Base-by-base conservation (phyloP, 2,329 filamentous ascomycete genomes). In the Colletotrichum sojae region DNA sequence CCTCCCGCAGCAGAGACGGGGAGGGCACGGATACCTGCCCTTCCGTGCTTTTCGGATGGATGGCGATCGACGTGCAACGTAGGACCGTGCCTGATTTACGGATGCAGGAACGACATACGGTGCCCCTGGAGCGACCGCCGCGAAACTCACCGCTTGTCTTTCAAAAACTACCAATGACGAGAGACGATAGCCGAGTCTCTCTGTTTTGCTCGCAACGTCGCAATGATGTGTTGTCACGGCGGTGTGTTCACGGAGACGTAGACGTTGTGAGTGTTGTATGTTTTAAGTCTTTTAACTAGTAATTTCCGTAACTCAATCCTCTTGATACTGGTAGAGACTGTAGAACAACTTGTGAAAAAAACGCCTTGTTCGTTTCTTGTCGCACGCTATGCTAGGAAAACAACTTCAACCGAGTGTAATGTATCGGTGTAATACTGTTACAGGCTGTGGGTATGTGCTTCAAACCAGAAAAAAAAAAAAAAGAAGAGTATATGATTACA, bases 381-480 rank as follows among this genome's bases (percentile, higher is more conserved):
- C 64, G 58, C 31, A 70, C 53, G 53, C 53, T 63, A 58, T 68
- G 64, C 68, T 53, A 40, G 57, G 53, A 68, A 70, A 68, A 70
- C n/a, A 51, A 55, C 53, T 48, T 48, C 22, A 51, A 5, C 51
- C 25, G 48, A 48, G 58, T 51, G 56, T 56, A 67, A 57, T 60
- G 45, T 59, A 70, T 43, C 51, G 39, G 9, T 53, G 49, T 15
- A 52, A 70, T 52, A 51, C 51, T 46, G 45, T 45, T 54, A 54
- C 49, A 68, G 25, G 55, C 31, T 67, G 58, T 67, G 55, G 36
- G 27, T 25, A 43, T 51, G 40, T 49, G 46, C 45, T 16, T 15
- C 18, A 45, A 25, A 25, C 22, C n/a, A n/a, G n/a, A n/a, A n/a
- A 25, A 4, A 25, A 25, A 25, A 25, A 25, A 25, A 25, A 25